phyloP scores from a whole-genome alignment of 768 basidiomycete species.

The Mycena rosella region DNA sequence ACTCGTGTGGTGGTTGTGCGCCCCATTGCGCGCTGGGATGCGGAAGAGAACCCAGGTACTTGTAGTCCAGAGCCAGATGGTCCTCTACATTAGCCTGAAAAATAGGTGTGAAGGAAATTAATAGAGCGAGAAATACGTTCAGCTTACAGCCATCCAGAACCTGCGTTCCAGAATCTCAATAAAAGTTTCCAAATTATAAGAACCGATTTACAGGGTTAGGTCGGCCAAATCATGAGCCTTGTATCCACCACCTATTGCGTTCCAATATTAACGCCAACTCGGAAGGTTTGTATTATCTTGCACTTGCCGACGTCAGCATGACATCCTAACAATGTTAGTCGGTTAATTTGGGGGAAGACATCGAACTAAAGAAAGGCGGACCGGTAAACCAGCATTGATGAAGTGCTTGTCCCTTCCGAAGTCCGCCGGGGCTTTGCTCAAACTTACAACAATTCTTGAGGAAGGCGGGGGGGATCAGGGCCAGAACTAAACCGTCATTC shows the following conservation, averaged over 20 bases:
- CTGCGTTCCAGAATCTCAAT: background rate
- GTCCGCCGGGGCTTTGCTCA: conserved; percentile 66
- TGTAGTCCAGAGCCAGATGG: conserved; percentile 67
- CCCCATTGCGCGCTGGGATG: conserved; percentile 73
- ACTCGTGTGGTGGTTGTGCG: conserved; percentile 73
- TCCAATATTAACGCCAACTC: background rate
- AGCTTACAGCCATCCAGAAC: conserved; percentile 28
- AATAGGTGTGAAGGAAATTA: background rate
- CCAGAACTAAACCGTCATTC: background rate
- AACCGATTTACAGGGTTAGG: conserved; percentile 55
- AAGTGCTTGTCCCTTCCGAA: conserved; percentile 67
- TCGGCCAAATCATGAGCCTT: conserved; percentile 76
- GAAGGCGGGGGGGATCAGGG: too few species aligned
- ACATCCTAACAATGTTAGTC: conserved; percentile 51
- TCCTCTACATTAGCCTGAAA: conserved; percentile 67
- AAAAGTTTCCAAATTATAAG: conserved; percentile 62
- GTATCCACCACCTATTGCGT: conserved; percentile 74
- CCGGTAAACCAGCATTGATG: conserved; percentile 85
- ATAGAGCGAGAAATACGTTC: conserved; percentile 11
- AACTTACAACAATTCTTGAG: conserved; percentile 73
- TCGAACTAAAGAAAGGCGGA: conserved; percentile 34
- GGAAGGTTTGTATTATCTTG: background rate
- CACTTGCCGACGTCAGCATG: conserved; percentile 50
- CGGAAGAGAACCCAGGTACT: conserved; percentile 63
- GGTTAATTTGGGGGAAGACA: background rate